Evolutionary conservation across 495 filamentous ascomycete genomes (phyloP).

Genomic region (Cercophora scortea): DNA sequence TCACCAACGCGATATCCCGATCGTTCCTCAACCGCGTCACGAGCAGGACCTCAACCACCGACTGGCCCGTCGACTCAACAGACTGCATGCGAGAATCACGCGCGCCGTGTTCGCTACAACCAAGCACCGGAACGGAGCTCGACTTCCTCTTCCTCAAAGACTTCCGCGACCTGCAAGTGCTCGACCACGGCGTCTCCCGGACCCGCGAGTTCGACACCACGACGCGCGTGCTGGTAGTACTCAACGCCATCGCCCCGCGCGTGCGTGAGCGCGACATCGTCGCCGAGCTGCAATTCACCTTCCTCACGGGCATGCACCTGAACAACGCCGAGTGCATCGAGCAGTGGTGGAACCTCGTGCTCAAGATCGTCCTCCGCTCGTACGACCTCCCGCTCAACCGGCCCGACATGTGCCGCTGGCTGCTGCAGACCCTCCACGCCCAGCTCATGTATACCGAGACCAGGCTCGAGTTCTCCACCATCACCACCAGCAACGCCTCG

Average conservation of each 20-base stretch:
- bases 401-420: slow-evolving; percentile 49
- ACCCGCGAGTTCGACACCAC: slow-evolving; percentile 25
- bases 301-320: slow-evolving; percentile 71
- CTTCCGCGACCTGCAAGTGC: slow-evolving; percentile 62
- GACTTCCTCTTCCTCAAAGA: slow-evolving; percentile 47
- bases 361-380: slow-evolving; percentile 61
- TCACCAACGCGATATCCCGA: slow-evolving; percentile 44
- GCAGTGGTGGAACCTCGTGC: slow-evolving; percentile 76
- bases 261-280: slow-evolving; percentile 45
- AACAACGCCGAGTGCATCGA: slow-evolving; percentile 80
- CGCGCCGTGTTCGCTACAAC: slow-evolving; percentile 19
- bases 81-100: slow-evolving; percentile 24
- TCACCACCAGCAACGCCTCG: slow-evolving; percentile 7
- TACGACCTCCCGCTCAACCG: slow-evolving; percentile 47
- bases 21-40: slow-evolving; percentile 41
- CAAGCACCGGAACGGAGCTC: slow-evolving; percentile 23
- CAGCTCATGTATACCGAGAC: slow-evolving; percentile 68
- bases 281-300: slow-evolving; percentile 84
- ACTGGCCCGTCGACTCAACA: slow-evolving; percentile 47
- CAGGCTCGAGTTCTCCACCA: slow-evolving; percentile 42
- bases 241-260: slow-evolving; percentile 3
- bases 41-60: slow-evolving; percentile 25
- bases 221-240: slow-evolving; percentile 18
- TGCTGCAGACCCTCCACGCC: slow-evolving; percentile 55
- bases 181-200: slow-evolving; percentile 38